Base-by-base conservation (phyloP, 148 eudicot species). In the Vaccinium macrocarpon region DNA sequence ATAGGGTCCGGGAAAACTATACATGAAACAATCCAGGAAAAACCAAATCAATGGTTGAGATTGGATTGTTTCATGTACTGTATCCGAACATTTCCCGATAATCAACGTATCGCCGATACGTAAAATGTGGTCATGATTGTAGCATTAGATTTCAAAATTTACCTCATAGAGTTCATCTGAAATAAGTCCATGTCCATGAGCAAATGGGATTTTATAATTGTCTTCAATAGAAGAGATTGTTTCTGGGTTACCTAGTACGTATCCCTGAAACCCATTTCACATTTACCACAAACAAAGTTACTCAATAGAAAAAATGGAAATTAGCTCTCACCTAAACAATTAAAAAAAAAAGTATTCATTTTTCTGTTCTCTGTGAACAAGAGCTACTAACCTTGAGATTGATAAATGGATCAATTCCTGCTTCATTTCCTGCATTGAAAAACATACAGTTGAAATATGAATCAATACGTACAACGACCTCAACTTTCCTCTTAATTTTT, bases 161-260 rank as follows among this genome's bases (percentile, higher is more conserved):
- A 85, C 85, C 87, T 74, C 25, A 13, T 15, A 88, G 13, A 84
- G 85, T 84, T 87, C 91, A 81, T 87, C 86, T 1, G 89, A 89
- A 82, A 89, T 85, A 57, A 89, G 81, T 57, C 88, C 91, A 89
- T 85, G 87, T 29, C 89, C 91, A 89, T 87, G 89, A 71, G 81
- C 80, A 78, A 52, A 89, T 16, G 88, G 88, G 59, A 87, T 81
- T 14, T 1, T 23, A 78, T 52, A 89, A 48, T 85, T 85, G 66
- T 2, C 18, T n/a, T 89, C 88, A n/a, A 2, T 59, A 18, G 82
- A 3, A 61, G 21, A 77, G 42, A 70, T 74, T 8, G 88, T 89
- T 42, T 0, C 25, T 12, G 91, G 83, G 57, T 87, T 89, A 12
- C 91, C 89, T 27, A 84, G 87, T 50, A 84, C 12, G 75, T 87